phyloP scores from a whole-genome alignment of 345 rosid species.

The Lepidium aucheri region DNA sequence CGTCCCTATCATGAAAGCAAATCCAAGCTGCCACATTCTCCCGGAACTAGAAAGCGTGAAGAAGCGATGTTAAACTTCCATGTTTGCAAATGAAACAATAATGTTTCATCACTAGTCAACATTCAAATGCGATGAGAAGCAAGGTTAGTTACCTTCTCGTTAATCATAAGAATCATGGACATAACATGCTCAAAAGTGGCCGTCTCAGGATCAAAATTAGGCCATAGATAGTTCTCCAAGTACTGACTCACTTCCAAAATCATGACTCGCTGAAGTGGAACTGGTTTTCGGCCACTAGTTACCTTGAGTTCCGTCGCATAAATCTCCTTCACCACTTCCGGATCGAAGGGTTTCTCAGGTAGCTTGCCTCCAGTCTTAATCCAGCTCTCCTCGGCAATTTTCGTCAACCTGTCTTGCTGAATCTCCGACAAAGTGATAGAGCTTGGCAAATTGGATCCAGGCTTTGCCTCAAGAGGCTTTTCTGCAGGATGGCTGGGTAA shows the following conservation, averaged over 20 bases:
- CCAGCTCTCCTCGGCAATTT: slow-evolving; percentile 81
- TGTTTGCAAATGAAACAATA: background rate
- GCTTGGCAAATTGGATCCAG: slow-evolving; percentile 58
- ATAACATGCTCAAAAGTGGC: slow-evolving; percentile 89
- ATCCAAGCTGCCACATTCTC: slow-evolving; percentile 98
- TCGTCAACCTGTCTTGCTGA: slow-evolving; percentile 79
- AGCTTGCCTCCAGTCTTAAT: slow-evolving; percentile 34
- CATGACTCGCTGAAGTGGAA: slow-evolving; percentile 91
- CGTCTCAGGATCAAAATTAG: slow-evolving; percentile 68
- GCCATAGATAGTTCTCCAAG: slow-evolving; percentile 93
- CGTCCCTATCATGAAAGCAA: slow-evolving; percentile 78
- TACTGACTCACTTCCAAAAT: slow-evolving; percentile 94
- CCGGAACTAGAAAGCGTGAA: slow-evolving; percentile 59
- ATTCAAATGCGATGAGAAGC: background rate
- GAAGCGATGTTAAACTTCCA: background rate
- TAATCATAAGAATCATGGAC: slow-evolving; percentile 96
- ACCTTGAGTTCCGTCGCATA: slow-evolving; percentile 73
- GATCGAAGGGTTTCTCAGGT: slow-evolving; percentile 52
- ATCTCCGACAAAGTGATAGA: slow-evolving; percentile 85
- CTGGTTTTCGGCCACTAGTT: slow-evolving; percentile 66
- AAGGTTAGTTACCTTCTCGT: slow-evolving; percentile 58
- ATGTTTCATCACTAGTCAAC: background rate
- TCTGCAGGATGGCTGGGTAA: slow-evolving; percentile 35
- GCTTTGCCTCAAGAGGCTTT: slow-evolving; percentile 49
- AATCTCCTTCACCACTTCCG: slow-evolving; percentile 71